phyloP scores from a whole-genome alignment of 1,284 basidiomycete genomes.

The Mrakiaceae sp. region DNA sequence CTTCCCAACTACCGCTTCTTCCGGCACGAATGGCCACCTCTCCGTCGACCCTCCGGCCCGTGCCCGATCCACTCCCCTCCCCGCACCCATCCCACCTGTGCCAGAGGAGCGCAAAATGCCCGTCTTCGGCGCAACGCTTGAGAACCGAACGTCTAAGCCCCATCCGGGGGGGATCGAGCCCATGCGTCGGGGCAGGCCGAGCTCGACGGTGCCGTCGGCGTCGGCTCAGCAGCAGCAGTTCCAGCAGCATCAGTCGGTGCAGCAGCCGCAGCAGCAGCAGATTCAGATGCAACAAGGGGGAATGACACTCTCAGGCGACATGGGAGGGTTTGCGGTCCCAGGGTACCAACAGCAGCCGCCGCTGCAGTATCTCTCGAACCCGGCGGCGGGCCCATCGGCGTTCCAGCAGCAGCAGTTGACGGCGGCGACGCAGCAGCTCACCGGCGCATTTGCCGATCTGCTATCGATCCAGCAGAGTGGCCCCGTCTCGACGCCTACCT shows the following conservation, averaged over 20 bases:
- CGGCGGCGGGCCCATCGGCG: too few relatives aligned
- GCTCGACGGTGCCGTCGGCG: not conserved
- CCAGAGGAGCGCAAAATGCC: conserved; percentile 4
- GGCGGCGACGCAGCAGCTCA: not conserved
- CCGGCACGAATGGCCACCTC: not conserved
- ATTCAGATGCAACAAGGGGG: not conserved
- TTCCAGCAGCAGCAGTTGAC: not conserved
- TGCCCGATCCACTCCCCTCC: conserved; percentile 1
- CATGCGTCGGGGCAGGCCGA: conserved; percentile 12
- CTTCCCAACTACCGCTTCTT: not conserved
- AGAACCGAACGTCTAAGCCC: not conserved
- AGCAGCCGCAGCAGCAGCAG: not conserved
- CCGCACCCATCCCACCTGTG: not conserved
- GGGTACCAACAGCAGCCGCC: too few relatives aligned
- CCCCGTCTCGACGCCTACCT: not conserved
- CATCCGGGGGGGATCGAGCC: conserved; percentile 10
- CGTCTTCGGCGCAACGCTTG: conserved; percentile 8
- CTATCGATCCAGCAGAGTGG: not conserved
- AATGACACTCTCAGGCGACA: too few relatives aligned
- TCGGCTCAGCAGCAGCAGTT: not conserved
- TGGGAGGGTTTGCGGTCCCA: too few relatives aligned
- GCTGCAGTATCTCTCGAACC: too few relatives aligned
- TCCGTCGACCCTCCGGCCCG: not conserved
- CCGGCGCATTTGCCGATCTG: not conserved
- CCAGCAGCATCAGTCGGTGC: not conserved